phyloP scores from a whole-genome alignment of 768 basidiomycete species.

The Phallus indusiatus region DNA sequence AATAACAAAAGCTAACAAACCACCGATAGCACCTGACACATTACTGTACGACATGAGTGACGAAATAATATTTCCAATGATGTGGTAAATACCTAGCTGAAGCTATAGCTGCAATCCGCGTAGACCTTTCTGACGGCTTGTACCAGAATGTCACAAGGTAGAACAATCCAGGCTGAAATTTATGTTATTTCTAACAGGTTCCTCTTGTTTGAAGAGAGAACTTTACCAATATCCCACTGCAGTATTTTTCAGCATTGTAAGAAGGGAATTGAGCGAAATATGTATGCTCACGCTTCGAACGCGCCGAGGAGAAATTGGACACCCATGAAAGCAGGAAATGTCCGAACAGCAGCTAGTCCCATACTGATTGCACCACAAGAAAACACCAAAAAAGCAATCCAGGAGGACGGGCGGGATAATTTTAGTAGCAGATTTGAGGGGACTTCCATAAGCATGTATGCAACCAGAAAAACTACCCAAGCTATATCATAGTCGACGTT shows the following conservation, averaged over 20 bases:
- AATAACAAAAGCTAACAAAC: conserved; percentile 25
- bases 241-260: not conserved
- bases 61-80: not conserved
- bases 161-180: conserved; percentile 29
- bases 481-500: conserved; percentile 25
- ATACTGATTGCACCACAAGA: conserved; percentile 30
- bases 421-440: conserved; percentile 33
- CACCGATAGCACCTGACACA: conserved; percentile 25
- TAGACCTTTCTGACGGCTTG: conserved; percentile 15
- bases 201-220: not conserved
- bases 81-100: conserved; percentile 13
- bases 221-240: not conserved
- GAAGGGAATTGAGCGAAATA: too few relatives aligned
- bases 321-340: conserved; percentile 27
- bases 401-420: conserved; percentile 25
- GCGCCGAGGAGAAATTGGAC: conserved; percentile 34
- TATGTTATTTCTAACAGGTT: not conserved
- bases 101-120: conserved; percentile 22
- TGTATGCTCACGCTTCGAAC: conserved; percentile 28
- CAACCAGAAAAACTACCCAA: conserved; percentile 28
- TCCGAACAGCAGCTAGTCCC: conserved; percentile 27
- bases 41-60: conserved; percentile 18
- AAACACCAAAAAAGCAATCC: conserved; percentile 31
- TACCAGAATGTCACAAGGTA: conserved; percentile 41
- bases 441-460: conserved; percentile 31